phyloP scores from a whole-genome alignment of 352 stramenopile genomes.

The Pythium phragmitis region DNA sequence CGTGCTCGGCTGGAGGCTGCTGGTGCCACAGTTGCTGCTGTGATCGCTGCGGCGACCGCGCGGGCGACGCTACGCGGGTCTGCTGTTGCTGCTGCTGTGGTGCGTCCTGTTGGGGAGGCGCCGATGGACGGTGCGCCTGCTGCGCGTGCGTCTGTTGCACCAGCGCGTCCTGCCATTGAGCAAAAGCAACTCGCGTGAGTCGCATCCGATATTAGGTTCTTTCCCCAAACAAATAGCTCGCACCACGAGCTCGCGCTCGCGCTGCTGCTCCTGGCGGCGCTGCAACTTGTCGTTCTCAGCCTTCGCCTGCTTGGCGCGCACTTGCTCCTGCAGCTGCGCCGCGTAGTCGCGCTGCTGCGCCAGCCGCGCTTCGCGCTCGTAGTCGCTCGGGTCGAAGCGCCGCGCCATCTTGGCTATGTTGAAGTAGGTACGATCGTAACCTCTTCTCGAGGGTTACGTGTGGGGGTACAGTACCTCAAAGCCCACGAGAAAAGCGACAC shows the following conservation, averaged over 20 bases:
- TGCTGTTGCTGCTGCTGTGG: constrained; percentile 1
- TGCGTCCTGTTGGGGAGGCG: background rate
- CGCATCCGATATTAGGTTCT: background rate
- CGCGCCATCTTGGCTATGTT: constrained; percentile 8
- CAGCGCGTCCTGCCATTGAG: background rate
- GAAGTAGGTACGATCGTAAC: constrained; percentile 1
- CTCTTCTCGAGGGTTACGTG: background rate
- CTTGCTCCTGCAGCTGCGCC: constrained; percentile 64
- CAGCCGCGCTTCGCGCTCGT: constrained; percentile 49
- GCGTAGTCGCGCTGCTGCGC: constrained; percentile 66
- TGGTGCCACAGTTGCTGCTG: background rate
- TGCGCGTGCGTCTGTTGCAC: background rate
- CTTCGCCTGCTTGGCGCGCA: constrained; percentile 49
- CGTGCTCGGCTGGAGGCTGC: background rate
- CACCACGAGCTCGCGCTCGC: constrained; percentile 44
- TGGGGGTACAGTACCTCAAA: background rate
- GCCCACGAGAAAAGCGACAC: background rate
- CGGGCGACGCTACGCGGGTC: background rate
- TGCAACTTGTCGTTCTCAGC: constrained; percentile 42
- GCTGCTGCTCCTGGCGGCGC: constrained; percentile 44
- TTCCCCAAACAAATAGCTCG: background rate
- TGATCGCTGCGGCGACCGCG: constrained; percentile 1
- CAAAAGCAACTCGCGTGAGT: background rate
- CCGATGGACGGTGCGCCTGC: background rate
- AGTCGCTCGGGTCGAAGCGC: constrained; percentile 37